phyloP scores from a whole-genome alignment of 768 basidiomycete species.

The Lepiota venenata region DNA sequence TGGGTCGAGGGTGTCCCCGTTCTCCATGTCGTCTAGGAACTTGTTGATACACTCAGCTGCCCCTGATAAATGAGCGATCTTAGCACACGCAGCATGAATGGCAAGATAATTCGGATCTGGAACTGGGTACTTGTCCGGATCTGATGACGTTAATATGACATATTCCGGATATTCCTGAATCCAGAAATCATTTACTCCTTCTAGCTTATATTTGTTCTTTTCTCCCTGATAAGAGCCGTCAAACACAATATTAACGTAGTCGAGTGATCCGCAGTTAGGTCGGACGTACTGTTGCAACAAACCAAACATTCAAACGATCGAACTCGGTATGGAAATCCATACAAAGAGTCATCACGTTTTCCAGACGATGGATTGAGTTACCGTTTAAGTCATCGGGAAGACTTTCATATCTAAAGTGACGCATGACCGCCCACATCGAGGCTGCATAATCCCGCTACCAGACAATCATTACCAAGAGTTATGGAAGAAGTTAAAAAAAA shows the following conservation, averaged over 20 bases:
- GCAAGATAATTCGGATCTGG: conserved; percentile 28
- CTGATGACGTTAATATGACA: conserved; percentile 5
- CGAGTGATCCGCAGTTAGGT: no score
- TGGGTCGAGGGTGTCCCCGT: not conserved
- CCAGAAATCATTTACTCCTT: conserved; percentile 1
- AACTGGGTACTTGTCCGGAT: conserved; percentile 17
- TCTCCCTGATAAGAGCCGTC: conserved; percentile 4
- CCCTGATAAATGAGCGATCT: conserved; percentile 36
- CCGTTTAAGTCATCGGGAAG: conserved; percentile 24
- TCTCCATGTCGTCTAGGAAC: conserved; percentile 20
- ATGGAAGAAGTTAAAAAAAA: no score
- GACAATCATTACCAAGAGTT: no score
- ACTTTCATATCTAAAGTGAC: conserved; percentile 21
- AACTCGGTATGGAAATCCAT: conserved; percentile 18
- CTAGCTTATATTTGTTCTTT: conserved; percentile 20
- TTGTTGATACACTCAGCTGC: conserved; percentile 31
- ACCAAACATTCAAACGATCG: conserved; percentile 27
- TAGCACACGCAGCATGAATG: conserved; percentile 38
- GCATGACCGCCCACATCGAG: conserved; percentile 22
- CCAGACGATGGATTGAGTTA: conserved; percentile 26
- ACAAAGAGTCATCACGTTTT: conserved; percentile 28
- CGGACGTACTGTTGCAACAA: conserved; percentile 24
- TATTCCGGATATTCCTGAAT: conserved; percentile 13
- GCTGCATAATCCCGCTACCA: conserved; percentile 22
- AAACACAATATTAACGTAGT: no score